These are phyloP conservation scores for Galerina sulciceps DNA, from an alignment of 768 basidiomycete genomes.

Conservation along the genomic window DNA sequence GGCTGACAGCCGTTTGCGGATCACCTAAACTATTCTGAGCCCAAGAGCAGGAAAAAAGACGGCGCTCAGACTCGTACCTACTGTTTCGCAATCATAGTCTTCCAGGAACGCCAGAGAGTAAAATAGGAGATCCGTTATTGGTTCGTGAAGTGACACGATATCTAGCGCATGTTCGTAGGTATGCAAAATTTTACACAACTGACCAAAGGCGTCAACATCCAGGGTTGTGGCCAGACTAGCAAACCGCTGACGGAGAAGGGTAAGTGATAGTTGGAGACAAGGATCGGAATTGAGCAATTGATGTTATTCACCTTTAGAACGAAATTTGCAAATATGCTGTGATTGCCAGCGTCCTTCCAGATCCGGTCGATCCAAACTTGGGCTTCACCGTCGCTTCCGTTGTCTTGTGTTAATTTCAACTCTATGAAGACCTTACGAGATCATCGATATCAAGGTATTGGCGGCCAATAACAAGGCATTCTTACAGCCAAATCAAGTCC, in stretches of 20 bases:
- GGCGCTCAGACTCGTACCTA: constrained; percentile 53
- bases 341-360: constrained; percentile 59
- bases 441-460: neutral
- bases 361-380: constrained; percentile 47
- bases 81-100: constrained; percentile 79
- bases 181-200: constrained; percentile 70
- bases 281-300: neutral
- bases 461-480: constrained; percentile 2
- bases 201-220: constrained; percentile 73
- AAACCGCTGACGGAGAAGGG: constrained; percentile 53
- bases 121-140: constrained; percentile 66
- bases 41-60: neutral
- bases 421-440: constrained; percentile 57
- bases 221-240: constrained; percentile 49
- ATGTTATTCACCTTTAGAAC: constrained; percentile 57
- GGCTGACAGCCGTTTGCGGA: constrained; percentile 80
- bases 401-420: constrained; percentile 58
- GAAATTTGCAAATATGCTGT: constrained; percentile 59
- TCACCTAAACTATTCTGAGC: constrained; percentile 56
- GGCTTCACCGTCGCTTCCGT: constrained; percentile 35
- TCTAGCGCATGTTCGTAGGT: constrained; percentile 64
- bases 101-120: constrained; percentile 66
- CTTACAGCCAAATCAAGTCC: constrained; percentile 63
- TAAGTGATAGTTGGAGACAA: neutral
- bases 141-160: constrained; percentile 68